Evolutionary conservation across 1,284 basidiomycete species (phyloP).

Genomic region (Trametes sp.): DNA sequence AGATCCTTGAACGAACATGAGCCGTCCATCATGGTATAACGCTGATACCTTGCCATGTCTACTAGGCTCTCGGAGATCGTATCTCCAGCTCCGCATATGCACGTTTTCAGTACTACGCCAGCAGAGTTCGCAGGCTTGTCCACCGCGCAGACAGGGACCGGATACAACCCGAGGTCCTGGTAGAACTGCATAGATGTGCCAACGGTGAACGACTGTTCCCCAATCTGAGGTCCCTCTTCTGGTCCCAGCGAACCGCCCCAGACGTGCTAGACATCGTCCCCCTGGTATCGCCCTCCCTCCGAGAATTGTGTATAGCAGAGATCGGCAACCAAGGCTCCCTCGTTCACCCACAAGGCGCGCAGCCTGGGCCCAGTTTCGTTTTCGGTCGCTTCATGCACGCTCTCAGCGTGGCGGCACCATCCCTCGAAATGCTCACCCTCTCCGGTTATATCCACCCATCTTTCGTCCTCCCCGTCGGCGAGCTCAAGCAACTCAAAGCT

Average conservation of each 20-base stretch:
- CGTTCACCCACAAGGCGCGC: background rate
- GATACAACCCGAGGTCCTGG: conserved; percentile 4
- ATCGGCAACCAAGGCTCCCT: background rate
- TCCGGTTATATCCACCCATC: conserved; percentile 20
- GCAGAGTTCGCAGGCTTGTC: conserved; percentile 11
- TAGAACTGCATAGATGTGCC: background rate
- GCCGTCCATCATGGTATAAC: too few species aligned
- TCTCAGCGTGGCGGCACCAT: conserved; percentile 8
- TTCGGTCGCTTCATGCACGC: conserved; percentile 13
- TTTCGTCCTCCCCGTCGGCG: conserved; percentile 13
- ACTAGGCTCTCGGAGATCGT: background rate
- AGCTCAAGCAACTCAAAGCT: conserved; percentile 13
- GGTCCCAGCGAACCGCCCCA: conserved; percentile 5
- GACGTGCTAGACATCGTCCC: conserved; percentile 15
- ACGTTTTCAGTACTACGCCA: conserved; percentile 20
- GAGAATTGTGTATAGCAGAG: conserved; percentile 12
- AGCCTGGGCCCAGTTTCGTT: background rate
- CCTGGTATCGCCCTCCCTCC: conserved; percentile 11
- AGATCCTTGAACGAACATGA: too few species aligned
- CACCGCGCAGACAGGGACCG: conserved; percentile 10
- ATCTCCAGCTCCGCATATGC: background rate
- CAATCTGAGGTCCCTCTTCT: conserved; percentile 10
- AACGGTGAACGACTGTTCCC: conserved; percentile 10
- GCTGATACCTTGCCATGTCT: background rate
- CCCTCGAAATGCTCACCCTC: conserved; percentile 17